Base-by-base conservation (phyloP, 306 rosid genomes). In the Trifolium fragiferum region DNA sequence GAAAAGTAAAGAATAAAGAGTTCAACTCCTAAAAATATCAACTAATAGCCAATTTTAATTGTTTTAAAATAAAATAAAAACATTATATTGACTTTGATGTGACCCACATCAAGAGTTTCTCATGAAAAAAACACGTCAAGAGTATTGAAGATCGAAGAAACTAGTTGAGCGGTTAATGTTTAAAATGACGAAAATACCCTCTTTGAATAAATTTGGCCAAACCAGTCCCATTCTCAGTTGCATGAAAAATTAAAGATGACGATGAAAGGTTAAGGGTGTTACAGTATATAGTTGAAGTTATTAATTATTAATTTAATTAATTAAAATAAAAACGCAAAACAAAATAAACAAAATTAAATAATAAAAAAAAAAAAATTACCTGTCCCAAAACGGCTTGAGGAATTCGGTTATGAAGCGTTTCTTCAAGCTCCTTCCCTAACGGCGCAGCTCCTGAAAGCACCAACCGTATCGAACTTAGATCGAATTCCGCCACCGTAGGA, bases 381-480 rank as follows among this genome's bases (percentile, higher is more conserved):
- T 93, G 98, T 53, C 97, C 97, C 14, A 93, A 47, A 73, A 84
- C 63, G 0, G 98, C 98, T 46, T 81, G 86, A 35, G 98, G 98
- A 12, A 93, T 71, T 49, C 94, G 78, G 25, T 41, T 69, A 20
- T 67, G 74, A 7, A 91, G 90, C 3, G 93, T 90, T 21, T 93
- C 97, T 80, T 74, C 92, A 23, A 93, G 79, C 70, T 91, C 96
- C 89, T 88, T 93, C 1, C 97, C 92, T 21, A 93, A 84, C 51
- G 98, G 97, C 13, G 98, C 98, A 7, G 97, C 98, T 3, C 98
- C 98, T 0, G 96, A 91, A 15, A 88, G 43, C 59, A 93, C 90
- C 62, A 84, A 5, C 47, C 96, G 25, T 0, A 93, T 91, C 0
- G 97, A 91, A 80, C 92, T 84, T 6, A 93, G 80, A 11, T 93